A percentile compares a stretch with the other conserved stretches of the same genome.
Conservation (phyloP, 306 rosid species). For the Dalbergia cultrata region DNA sequence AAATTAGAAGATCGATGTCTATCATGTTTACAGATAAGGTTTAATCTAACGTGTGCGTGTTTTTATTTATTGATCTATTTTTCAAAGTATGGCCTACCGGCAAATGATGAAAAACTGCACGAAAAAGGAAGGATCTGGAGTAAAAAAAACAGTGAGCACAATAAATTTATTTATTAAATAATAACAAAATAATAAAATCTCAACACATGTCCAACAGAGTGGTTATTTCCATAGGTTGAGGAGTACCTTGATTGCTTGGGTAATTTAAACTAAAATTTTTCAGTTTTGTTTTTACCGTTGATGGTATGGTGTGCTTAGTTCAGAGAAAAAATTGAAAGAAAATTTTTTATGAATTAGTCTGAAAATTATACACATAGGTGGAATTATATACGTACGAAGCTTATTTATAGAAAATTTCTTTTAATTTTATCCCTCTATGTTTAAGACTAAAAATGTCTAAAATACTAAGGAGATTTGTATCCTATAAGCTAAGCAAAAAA, state of each 20-base stretch:
- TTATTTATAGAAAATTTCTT: too few species aligned
- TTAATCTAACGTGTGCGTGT: background rate
- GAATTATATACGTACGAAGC: too few species aligned
- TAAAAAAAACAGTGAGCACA: background rate
- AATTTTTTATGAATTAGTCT: too few species aligned
- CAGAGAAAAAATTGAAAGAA: too few species aligned
- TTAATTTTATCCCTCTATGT: too few species aligned
- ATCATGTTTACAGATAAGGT: background rate
- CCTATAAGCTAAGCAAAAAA: too few species aligned
- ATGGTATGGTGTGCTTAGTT: too few species aligned
- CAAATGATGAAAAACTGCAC: constrained; percentile 14
- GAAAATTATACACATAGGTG: too few species aligned
- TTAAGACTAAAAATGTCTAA: too few species aligned
- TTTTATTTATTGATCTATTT: background rate
- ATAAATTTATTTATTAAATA: background rate
- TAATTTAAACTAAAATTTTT: too few species aligned
- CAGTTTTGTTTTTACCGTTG: too few species aligned
- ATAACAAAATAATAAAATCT: background rate
- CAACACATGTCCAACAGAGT: background rate
- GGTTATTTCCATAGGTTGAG: background rate
- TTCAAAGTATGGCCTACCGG: constrained; percentile 2
- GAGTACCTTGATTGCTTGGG: background rate
- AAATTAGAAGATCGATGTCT: constrained; percentile 6
- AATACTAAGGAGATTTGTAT: too few species aligned
- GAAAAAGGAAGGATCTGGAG: constrained; percentile 22